These are phyloP conservation scores for Daldinia childiae DNA, from an alignment of 495 filamentous ascomycete genomes.

Conservation along the genomic window DNA sequence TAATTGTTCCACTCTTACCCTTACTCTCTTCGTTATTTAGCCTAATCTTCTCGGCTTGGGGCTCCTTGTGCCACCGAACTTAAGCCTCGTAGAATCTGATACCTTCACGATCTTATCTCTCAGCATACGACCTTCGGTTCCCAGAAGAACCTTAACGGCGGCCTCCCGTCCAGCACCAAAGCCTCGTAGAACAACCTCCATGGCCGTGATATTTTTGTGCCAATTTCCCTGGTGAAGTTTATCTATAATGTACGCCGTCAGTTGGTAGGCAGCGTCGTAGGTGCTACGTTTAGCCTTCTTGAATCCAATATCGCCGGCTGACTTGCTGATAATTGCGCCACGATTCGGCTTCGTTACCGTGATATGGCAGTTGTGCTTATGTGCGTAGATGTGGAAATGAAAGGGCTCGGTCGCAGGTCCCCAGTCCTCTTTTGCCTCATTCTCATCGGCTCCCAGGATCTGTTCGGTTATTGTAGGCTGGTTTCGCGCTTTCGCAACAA, in stretches of 20 bases:
- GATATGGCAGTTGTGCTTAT: conserved; percentile 93
- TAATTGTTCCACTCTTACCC: background rate
- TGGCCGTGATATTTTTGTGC: conserved; percentile 64
- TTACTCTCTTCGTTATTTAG: conserved; percentile 50
- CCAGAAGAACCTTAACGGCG: conserved; percentile 85
- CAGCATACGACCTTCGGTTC: conserved; percentile 79
- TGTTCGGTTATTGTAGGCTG: conserved; percentile 22
- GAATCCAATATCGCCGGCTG: conserved; percentile 86
- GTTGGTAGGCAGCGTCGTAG: conserved; percentile 94
- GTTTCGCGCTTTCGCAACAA: conserved; percentile 36
- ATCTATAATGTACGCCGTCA: conserved; percentile 78
- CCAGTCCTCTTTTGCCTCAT: conserved; percentile 32
- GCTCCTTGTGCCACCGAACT: conserved; percentile 95
- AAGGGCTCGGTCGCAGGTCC: conserved; percentile 62
- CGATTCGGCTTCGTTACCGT: conserved; percentile 85
- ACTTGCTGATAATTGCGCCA: conserved; percentile 76
- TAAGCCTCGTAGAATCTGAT: conserved; percentile 84
- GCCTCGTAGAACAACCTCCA: conserved; percentile 83
- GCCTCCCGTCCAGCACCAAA: conserved; percentile 89
- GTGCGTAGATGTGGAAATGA: conserved; percentile 85
- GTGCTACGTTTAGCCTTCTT: conserved; percentile 76
- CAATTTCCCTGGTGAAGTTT: conserved; percentile 79
- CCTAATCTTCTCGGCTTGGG: conserved; percentile 82
- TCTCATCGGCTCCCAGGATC: conserved; percentile 25
- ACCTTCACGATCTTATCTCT: conserved; percentile 77